Base-by-base conservation (phyloP, 2,329 filamentous ascomycete genomes). In the Fusarium sp. region DNA sequence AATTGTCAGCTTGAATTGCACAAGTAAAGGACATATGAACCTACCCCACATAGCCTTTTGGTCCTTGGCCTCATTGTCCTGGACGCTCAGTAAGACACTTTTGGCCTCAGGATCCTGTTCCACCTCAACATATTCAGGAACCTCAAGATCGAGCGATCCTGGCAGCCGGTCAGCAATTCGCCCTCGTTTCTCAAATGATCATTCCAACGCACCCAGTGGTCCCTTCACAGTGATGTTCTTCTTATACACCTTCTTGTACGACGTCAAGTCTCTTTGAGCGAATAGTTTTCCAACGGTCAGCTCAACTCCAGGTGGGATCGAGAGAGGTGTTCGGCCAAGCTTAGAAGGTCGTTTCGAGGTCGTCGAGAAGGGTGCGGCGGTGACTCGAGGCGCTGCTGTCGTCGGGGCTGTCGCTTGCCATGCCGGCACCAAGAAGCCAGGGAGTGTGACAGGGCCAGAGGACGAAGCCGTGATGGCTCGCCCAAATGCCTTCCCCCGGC, bases 31-130 rank as follows among this genome's bases (percentile, higher is more conserved):
- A 18, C 24, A 7, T 29, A 44, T 54, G 34, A 61, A 80, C 81
- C 57, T 74, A 97, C 95, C 96, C 96, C 96, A 98, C 94, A 98
- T 98, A 80, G 92, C 92, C 78, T 91, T 91, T 82, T 98, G 95
- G 69, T 92, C 85, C 82, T 90, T 91, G 56, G 89, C 80, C 20
- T 88, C 83, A 20, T 84, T 81, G 80, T 98, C 88, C 76, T 90
- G 81, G 13, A 99, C 89, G 58, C 85, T 88, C 71, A 99, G 82
- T 32, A 85, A 85, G 13, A 91, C 88, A 76, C 90, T 92, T 71
- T 87, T 85, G 29, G 85, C 82, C 53, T 85, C 85, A 22, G 83
- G 79, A 77, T 97, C 91, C 71, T 92, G 88, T 60, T 89, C 83
- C 67, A 98, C 84, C 38, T 84, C 88, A 60, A 98, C 83, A 79